Evolutionary conservation across 2,329 filamentous ascomycete species (phyloP), one percentile per base, ranked within the genome.

Genomic region (Diaporthe caulivora): DNA sequence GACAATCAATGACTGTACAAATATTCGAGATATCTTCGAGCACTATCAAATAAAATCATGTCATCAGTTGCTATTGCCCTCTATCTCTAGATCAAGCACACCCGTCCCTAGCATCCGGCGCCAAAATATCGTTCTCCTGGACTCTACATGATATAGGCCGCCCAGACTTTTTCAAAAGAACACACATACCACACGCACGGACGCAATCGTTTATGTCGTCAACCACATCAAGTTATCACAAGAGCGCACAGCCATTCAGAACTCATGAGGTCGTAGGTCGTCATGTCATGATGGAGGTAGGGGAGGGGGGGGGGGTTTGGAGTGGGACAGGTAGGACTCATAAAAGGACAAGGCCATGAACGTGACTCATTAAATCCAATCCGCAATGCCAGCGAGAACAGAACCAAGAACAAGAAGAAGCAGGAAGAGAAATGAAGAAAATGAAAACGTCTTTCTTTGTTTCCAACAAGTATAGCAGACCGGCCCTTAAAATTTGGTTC

Each of bases 181-280:
- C 8, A 9, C 11, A 24, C 21, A 6, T 11, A 53, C 31, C 21
- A 65, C 26, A 49, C 29, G 26, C 24, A 40, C 9, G 8, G n/a
- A 15, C n/a, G 3, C 47, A 67, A 1, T 24, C 47, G 40, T 67
- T 67, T 17, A 67, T 26, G 9, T 67, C 62, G 9, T 67, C 62
- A 67, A 53, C 24, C 13, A 53, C 62, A 26, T 67, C 31, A 67
- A 67, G 47, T 67, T 31, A 40, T 53, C 62, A 53, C 62, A 67
- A 29, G 21, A 37, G n/a, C 21, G 15, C 18, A 51, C 47, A 26
- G 47, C 31, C 31, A 31, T 67, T 26, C 2, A 67, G 47, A 26
- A 26, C 47, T 67, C 44, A 40, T 67, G 29, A 53, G 24, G 37
- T 21, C 21, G 34, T 58, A 34, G 29, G 4, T 13, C 3, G 15